Percentiles rank a stretch among this genome's conserved stretches.
Evolutionary conservation across 108 stramenopile genomes (phyloP).

Genomic region (Seminavis robusta): DNA sequence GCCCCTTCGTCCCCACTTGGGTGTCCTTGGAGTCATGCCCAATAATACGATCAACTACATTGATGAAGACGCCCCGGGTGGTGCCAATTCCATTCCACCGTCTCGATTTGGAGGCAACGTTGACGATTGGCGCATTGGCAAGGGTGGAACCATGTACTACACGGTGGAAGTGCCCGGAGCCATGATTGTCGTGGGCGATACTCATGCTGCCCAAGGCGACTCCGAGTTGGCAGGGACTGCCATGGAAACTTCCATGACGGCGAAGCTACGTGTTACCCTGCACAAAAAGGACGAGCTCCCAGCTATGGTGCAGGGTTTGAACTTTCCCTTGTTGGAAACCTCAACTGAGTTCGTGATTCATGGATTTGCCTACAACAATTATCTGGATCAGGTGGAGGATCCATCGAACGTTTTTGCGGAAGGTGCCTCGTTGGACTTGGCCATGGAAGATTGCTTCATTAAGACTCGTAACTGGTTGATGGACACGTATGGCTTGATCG

Average conservation of each 20-base stretch:
- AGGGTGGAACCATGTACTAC: slow-evolving; percentile 32
- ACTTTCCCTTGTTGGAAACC: slow-evolving; percentile 23
- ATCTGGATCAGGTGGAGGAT: slow-evolving; percentile 23
- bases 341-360: slow-evolving; percentile 14
- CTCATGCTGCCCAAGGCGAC: slow-evolving; percentile 33
- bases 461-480: slow-evolving; percentile 32
- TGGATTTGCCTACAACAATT: slow-evolving; percentile 24
- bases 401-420: slow-evolving; percentile 17
- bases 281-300: slow-evolving; percentile 22
- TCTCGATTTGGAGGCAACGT: slow-evolving; percentile 25
- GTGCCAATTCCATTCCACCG: slow-evolving; percentile 28
- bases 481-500: slow-evolving; percentile 21
- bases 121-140: slow-evolving; percentile 31
- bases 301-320: slow-evolving; percentile 1
- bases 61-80: slow-evolving; percentile 19
- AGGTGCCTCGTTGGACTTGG: slow-evolving; percentile 19
- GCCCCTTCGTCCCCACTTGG: slow-evolving; percentile 24
- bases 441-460: slow-evolving; percentile 19
- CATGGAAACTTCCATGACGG: slow-evolving; percentile 32
- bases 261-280: slow-evolving; percentile 27
- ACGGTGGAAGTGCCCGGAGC: slow-evolving; percentile 25
- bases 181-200: slow-evolving; percentile 25
- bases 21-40: slow-evolving; percentile 20
- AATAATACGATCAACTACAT: slow-evolving; percentile 30
- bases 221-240: slow-evolving; percentile 35